Percentiles rank a stretch among this genome's conserved stretches.
These are phyloP conservation scores for Petrea volubilis DNA, from an alignment of 257 asterid species.

Conservation along the genomic window DNA sequence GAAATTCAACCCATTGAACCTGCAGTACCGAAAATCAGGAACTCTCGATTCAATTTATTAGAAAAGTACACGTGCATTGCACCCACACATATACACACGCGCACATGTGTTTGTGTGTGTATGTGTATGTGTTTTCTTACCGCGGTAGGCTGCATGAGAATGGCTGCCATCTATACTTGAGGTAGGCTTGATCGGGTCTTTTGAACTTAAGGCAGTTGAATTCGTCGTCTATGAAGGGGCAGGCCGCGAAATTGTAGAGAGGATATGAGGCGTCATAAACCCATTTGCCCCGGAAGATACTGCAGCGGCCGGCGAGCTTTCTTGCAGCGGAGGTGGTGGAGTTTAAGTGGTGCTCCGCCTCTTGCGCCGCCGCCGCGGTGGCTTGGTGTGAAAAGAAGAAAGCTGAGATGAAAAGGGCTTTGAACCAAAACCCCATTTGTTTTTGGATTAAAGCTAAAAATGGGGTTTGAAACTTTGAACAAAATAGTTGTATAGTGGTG, in stretches of 20 bases:
- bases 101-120: conserved; percentile 7
- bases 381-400: conserved; percentile 34
- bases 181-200: conserved; percentile 74
- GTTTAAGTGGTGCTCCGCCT: conserved; percentile 33
- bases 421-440: conserved; percentile 36
- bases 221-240: conserved; percentile 85
- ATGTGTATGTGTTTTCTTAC: conserved; percentile 22
- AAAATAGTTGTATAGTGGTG: not conserved
- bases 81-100: not conserved
- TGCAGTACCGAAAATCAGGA: conserved; percentile 21
- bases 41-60: too few species aligned
- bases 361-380: conserved; percentile 32
- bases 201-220: conserved; percentile 78
- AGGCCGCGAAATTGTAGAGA: conserved; percentile 67
- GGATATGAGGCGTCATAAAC: conserved; percentile 82
- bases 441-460: conserved; percentile 16
- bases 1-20: conserved; percentile 76
- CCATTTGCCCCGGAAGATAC: conserved; percentile 78
- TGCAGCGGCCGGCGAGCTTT: conserved; percentile 51
- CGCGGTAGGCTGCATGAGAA: conserved; percentile 75
- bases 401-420: conserved; percentile 38
- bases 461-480: conserved; percentile 3
- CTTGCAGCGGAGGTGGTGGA: conserved; percentile 31
- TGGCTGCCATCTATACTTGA: conserved; percentile 95
- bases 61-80: not conserved